Evolutionary conservation across 2,329 filamentous ascomycete genomes (phyloP).

Genomic region (Neonectria punicea): DNA sequence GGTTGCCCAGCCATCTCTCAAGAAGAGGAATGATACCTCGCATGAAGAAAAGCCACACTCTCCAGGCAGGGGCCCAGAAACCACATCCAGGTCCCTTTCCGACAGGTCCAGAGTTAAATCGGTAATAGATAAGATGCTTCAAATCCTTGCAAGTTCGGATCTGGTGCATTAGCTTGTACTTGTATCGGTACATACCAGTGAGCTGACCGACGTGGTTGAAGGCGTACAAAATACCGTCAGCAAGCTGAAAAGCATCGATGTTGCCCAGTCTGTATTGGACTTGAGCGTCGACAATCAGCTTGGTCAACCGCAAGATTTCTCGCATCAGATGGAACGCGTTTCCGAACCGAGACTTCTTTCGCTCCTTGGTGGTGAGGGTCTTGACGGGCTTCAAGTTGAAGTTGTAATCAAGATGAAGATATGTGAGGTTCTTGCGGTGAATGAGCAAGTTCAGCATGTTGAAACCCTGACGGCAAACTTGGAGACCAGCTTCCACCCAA

Average conservation of each 20-base stretch:
- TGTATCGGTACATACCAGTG: slow-evolving; percentile 99
- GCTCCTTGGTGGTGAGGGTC: slow-evolving; percentile 97
- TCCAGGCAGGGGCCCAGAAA: slow-evolving; percentile 99
- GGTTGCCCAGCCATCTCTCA: slow-evolving; percentile 96
- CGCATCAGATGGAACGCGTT: slow-evolving; percentile 99
- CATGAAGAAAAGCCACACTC: slow-evolving; percentile 99
- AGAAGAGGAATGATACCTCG: slow-evolving; percentile 96
- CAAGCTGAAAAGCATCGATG: slow-evolving; percentile 98
- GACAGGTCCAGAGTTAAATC: slow-evolving; percentile 96
- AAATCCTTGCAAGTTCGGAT: slow-evolving; percentile 98
- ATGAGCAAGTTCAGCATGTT: slow-evolving; percentile 99
- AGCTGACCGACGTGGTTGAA: slow-evolving; percentile 99
- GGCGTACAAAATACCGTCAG: slow-evolving; percentile 98
- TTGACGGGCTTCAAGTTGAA: slow-evolving; percentile 99
- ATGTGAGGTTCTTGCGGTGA: slow-evolving; percentile 97
- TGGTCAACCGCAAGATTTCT: slow-evolving; percentile 94
- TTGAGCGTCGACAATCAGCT: slow-evolving; percentile 97
- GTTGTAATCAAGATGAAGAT: slow-evolving; percentile 98
- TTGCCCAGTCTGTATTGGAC: slow-evolving; percentile 98
- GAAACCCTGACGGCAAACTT: slow-evolving; percentile 97
- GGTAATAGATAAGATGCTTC: slow-evolving; percentile 99
- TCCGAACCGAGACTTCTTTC: slow-evolving; percentile 98
- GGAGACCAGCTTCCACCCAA: slow-evolving; percentile 98
- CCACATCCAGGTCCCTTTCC: slow-evolving; percentile 98
- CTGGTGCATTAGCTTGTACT: slow-evolving; percentile 99